phyloP scores from a whole-genome alignment of 192 early-diverging fungal species.

The Spizellomyces punctatus region DNA sequence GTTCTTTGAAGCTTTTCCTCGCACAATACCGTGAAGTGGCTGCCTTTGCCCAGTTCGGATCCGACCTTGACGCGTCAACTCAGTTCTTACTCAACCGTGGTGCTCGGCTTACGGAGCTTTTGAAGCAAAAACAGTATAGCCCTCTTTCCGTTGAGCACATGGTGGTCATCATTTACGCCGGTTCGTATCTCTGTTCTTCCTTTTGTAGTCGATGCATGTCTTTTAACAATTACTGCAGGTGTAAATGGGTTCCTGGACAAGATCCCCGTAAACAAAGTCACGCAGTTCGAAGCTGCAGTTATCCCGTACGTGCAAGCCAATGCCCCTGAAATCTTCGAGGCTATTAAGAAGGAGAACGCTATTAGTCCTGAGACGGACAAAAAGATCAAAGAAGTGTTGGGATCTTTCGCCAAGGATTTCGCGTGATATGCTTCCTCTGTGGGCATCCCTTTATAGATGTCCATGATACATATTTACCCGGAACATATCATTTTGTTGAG shows the following conservation, averaged over 20 bases:
- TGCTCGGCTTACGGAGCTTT: slow-evolving; percentile 97
- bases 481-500: too few species aligned
- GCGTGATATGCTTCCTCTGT: background rate
- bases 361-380: slow-evolving; percentile 87
- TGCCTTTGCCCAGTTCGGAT: slow-evolving; percentile 99
- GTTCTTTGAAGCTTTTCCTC: slow-evolving; percentile 99
- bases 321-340: slow-evolving; percentile 84
- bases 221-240: slow-evolving; percentile 46
- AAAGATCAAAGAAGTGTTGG: slow-evolving; percentile 88
- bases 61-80: slow-evolving; percentile 99
- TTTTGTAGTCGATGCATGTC: background rate
- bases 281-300: slow-evolving; percentile 91
- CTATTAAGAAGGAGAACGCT: slow-evolving; percentile 87
- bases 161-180: slow-evolving; percentile 97
- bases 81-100: slow-evolving; percentile 99
- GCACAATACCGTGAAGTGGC: slow-evolving; percentile 99
- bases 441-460: too few species aligned
- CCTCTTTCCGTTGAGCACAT: slow-evolving; percentile 96
- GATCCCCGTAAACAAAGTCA: slow-evolving; percentile 90
- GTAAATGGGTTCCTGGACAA: slow-evolving; percentile 99
- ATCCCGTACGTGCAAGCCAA: slow-evolving; percentile 86
- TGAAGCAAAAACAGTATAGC: slow-evolving; percentile 99
- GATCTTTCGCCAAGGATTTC: slow-evolving; percentile 52
- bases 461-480: too few species aligned
- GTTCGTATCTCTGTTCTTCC: slow-evolving; percentile 10